phyloP scores from a whole-genome alignment of 257 asterid genomes.

The Verbascum thapsus region DNA sequence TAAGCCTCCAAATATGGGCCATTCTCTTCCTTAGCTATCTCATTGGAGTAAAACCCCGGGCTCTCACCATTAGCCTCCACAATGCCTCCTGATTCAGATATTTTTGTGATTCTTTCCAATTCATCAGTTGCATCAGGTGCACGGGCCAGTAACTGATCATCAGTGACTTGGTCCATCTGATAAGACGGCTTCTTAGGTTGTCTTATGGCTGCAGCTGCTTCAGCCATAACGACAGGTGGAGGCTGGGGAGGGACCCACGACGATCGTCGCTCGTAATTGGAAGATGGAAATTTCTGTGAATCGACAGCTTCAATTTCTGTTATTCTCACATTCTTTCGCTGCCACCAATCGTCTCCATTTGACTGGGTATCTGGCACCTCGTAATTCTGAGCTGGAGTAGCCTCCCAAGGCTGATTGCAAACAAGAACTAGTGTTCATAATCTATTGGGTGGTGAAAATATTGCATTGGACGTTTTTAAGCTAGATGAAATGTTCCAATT shows the following conservation, averaged over 20 bases:
- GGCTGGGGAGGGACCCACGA: slow-evolving; percentile 96
- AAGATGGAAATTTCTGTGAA: slow-evolving; percentile 44
- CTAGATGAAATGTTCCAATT: not conserved
- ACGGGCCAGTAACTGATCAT: slow-evolving; percentile 59
- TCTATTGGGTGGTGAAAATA: not conserved
- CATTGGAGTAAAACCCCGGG: slow-evolving; percentile 42
- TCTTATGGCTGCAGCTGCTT: slow-evolving; percentile 94
- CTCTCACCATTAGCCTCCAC: slow-evolving; percentile 45
- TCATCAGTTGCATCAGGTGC: slow-evolving; percentile 63
- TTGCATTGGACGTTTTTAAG: not conserved
- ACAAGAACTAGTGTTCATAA: slow-evolving; percentile 27
- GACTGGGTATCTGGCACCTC: slow-evolving; percentile 45
- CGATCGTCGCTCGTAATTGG: slow-evolving; percentile 51
- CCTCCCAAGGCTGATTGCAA: slow-evolving; percentile 89
- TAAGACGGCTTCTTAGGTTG: slow-evolving; percentile 72
- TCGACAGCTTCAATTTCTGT: slow-evolving; percentile 61
- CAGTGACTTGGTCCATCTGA: slow-evolving; percentile 55
- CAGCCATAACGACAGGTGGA: slow-evolving; percentile 90
- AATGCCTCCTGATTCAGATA: slow-evolving; percentile 72
- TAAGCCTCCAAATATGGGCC: slow-evolving; percentile 40
- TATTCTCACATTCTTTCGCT: slow-evolving; percentile 54
- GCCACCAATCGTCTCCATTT: slow-evolving; percentile 68
- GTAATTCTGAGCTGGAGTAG: slow-evolving; percentile 48
- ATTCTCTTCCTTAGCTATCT: slow-evolving; percentile 49
- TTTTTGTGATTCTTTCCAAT: slow-evolving; percentile 64